Conservation (phyloP, 495 filamentous ascomycete genomes). For the Margaritispora aquatica region DNA sequence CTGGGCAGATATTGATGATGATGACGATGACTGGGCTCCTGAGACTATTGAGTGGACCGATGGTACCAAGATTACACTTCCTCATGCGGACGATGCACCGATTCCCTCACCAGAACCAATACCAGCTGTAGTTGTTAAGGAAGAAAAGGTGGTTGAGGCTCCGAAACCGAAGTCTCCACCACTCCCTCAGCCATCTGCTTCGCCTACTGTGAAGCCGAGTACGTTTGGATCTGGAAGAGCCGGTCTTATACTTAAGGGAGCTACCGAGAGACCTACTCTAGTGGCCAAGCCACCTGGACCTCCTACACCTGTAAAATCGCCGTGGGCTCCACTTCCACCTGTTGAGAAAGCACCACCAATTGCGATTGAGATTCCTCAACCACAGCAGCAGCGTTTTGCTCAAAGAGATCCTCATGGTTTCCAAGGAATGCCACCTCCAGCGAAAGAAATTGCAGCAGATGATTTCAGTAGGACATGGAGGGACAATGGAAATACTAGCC, state of each 20-base stretch:
- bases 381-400: constrained; percentile 19
- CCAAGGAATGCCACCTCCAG: constrained; percentile 38
- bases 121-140: constrained; percentile 25
- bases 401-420: constrained; percentile 31
- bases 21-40: constrained; percentile 97
- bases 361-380: constrained; percentile 34
- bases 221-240: constrained; percentile 35
- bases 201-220: constrained; percentile 32
- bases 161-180: constrained; percentile 31
- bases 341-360: constrained; percentile 75
- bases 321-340: constrained; percentile 82
- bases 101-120: constrained; percentile 32
- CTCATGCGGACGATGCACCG: constrained; percentile 48
- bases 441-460: constrained; percentile 86
- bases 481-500: constrained; percentile 51
- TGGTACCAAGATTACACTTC: constrained; percentile 84
- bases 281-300: constrained; percentile 72
- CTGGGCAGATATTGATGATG: constrained; percentile 98
- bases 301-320: constrained; percentile 73
- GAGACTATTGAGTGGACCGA: constrained; percentile 97
- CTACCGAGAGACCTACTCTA: constrained; percentile 67
- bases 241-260: constrained; percentile 57
- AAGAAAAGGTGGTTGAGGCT: constrained; percentile 28
- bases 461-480: constrained; percentile 87
- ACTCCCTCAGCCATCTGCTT: constrained; percentile 33